Base-by-base conservation (phyloP, 2,329 filamentous ascomycete genomes). In the Claviceps spartinae region DNA sequence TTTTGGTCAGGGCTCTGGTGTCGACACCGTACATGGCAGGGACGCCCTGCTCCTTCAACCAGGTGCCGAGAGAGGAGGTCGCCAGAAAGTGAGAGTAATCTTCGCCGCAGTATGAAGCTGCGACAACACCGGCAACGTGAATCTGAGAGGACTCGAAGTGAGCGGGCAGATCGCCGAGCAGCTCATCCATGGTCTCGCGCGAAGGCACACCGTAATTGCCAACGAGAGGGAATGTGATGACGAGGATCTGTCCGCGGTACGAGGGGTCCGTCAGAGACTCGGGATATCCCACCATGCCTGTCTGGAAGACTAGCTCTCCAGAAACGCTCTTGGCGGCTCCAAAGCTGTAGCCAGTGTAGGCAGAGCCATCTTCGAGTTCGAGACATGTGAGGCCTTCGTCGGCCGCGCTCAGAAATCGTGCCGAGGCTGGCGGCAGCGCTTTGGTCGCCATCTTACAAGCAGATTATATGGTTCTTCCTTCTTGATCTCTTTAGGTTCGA, bases 241-340 rank as follows among this genome's bases (percentile, higher is more conserved):
- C 91, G 61, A 98, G 78, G 60, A 98, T 97, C 75, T 98, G 93
- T 60, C 93, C 86, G 59, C 86, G 85, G 71, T 93, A 91, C 48
- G 87, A 91, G 59, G 87, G 87, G 65, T 93, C 87, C 55, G 87
- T 91, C 61, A 93, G 78, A 47, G 85, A 94, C 76, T 98, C 93
- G 43, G 93, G 90, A 68, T 98, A 98, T 65, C 93, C 93, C 61
- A 97, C 93, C 90, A 97, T 95, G 70, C 93, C 93, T 54, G 93
- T 98, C 78, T 97, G 91, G 75, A 98, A 98, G 72, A 98, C 93
- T 67, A 98, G 78, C 77, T 98, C 93, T 69, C 93, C 93, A 59
- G 91, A 86, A 64, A 94, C 82, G 73, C 88, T 95, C 79, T 90
- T 95, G 65, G 88, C 78, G 57, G 91, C 90, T 70, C 93, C 93